Base-by-base conservation (phyloP, 768 basidiomycete species). In the Mycena latifolia region DNA sequence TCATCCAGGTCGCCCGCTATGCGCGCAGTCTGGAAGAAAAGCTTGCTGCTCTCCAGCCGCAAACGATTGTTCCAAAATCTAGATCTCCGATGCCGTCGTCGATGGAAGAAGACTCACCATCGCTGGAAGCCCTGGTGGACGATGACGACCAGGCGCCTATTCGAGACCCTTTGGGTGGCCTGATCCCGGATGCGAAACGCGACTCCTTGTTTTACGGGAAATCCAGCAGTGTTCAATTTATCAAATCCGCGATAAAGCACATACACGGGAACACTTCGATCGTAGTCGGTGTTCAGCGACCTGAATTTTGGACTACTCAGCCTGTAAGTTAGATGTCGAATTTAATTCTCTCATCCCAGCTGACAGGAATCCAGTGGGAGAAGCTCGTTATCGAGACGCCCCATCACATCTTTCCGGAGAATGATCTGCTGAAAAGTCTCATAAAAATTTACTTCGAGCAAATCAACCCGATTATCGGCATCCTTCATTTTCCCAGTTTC, bases 401-500 rank as follows among this genome's bases (percentile, higher is more conserved):
- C 8, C 61, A 75, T 18, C 71, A 75, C 53, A 63, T 66, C 24
- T 89, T 84, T 60, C 88, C 88, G 2, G 81, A 84, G 6, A 67
- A 74, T 2, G 83, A 85, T 59, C 79, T 95, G 12, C 77, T 87
- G 20, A 69, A 72, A 12, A 64, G 67, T 1, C 80, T 95, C 28
- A 77, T 92, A 51, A 77, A 83, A 20, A 76, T 87, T 10, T 93
- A 88, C 73, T 95, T 94, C 71, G 73, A 75, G 0, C 71, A 83
- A 37, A 60, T 84, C 60, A 89, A 93, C 66, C 61, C 76, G 12
- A 74, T 83, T 46, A 69, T 83, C 4, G 91, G 92, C 0, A 74
- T 94, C 8, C 77, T 96, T 5, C 93, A 94, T 70, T 82, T 83
- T 0, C 88, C 88, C 0, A 85, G 85, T 17, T 93, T 94, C 67